These are phyloP conservation scores for Crithidia brevicula DNA, from an alignment of 208 protist genomes.

Conservation along the genomic window DNA sequence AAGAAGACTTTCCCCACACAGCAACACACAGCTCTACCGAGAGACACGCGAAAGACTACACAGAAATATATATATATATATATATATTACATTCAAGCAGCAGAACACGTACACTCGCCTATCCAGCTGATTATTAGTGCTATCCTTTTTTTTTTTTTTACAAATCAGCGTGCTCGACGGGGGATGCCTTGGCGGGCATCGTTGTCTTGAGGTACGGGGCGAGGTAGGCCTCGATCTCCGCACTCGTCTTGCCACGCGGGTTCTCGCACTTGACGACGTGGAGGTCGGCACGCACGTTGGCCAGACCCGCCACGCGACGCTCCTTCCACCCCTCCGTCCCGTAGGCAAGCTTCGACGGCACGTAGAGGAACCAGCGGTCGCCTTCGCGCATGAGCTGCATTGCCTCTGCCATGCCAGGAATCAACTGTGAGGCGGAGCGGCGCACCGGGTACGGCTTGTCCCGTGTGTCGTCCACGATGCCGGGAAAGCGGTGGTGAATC, in stretches of 20 bases:
- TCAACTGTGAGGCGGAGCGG: conserved; percentile 61
- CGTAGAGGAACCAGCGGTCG: conserved; percentile 75
- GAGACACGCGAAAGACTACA: no score
- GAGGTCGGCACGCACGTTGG: conserved; percentile 69
- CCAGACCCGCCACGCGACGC: conserved; percentile 42
- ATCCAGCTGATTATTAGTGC: no score
- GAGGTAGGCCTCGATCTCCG: conserved; percentile 66
- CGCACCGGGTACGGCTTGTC: conserved; percentile 48
- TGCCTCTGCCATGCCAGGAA: conserved; percentile 69
- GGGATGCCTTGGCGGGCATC: conserved; percentile 37
- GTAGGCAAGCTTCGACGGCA: conserved; percentile 79
- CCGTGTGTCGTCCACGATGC: conserved; percentile 62
- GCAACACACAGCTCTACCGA: no score
- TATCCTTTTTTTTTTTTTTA: conserved; percentile 19
- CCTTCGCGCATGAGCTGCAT: conserved; percentile 90
- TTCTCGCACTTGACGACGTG: conserved; percentile 59
- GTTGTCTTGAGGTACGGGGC: conserved; percentile 45
- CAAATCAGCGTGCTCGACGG: conserved; percentile 42
- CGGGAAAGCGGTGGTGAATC: conserved; percentile 50
- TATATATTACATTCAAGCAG: no score
- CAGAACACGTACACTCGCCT: no score
- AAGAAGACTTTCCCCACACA: no score
- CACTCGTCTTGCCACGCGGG: conserved; percentile 46
- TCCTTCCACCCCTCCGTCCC: conserved; percentile 45
- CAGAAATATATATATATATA: no score